These are phyloP conservation scores for Hypsizygus ulmarius DNA, from an alignment of 1,284 basidiomycete genomes.

Conservation along the genomic window DNA sequence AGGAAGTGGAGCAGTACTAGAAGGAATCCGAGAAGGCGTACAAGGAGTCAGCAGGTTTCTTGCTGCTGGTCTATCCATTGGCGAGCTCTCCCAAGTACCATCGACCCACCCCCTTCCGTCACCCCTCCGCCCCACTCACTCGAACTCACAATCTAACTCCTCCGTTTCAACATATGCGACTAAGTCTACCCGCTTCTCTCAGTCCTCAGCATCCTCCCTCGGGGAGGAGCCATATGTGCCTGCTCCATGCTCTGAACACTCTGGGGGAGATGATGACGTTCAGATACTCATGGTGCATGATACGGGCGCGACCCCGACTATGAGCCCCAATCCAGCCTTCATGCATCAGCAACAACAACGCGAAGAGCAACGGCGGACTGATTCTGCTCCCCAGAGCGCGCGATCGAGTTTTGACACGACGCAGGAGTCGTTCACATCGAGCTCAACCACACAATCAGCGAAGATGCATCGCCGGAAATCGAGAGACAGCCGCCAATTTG, in stretches of 20 bases:
- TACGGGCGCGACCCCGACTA: conserved; percentile 42
- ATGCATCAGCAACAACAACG: conserved; percentile 19
- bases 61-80: conserved; percentile 39
- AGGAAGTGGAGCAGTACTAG: conserved; percentile 40
- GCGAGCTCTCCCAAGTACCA: conserved; percentile 20
- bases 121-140: conserved; percentile 15
- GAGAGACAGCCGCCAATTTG: conserved; percentile 11
- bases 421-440: background rate
- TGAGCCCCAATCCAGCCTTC: conserved; percentile 43
- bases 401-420: conserved; percentile 8
- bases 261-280: conserved; percentile 18
- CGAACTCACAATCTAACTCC: conserved; percentile 25
- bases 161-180: conserved; percentile 27
- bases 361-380: conserved; percentile 6
- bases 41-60: conserved; percentile 54
- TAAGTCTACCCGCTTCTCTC: conserved; percentile 39
- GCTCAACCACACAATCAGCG: conserved; percentile 1
- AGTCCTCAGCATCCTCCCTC: conserved; percentile 39
- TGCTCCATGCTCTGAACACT: background rate
- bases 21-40: conserved; percentile 65
- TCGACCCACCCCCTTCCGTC: conserved; percentile 4
- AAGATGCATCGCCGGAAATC: conserved; percentile 21
- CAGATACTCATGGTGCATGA: conserved; percentile 41
- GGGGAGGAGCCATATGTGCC: conserved; percentile 17
- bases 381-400: background rate